These are phyloP conservation scores for Dactylella cylindrospora DNA, from an alignment of 2,329 filamentous ascomycete genomes.

Conservation along the genomic window DNA sequence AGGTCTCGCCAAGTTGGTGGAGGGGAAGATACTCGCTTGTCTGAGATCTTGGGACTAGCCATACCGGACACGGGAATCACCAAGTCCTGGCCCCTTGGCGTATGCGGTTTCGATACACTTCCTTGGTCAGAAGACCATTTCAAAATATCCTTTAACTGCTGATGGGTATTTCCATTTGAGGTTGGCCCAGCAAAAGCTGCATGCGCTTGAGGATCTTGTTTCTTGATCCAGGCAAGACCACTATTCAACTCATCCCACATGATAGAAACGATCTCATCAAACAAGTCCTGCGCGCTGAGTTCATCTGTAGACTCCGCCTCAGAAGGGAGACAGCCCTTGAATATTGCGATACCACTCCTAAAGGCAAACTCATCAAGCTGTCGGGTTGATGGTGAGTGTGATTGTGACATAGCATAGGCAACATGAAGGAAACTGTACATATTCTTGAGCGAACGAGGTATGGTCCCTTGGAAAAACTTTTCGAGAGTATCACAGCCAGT, in stretches of 20 bases:
- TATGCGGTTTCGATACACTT: too few relatives aligned
- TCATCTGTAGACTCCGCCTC: neutral
- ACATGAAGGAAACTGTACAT: slow-evolving; percentile 16
- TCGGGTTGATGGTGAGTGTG: neutral
- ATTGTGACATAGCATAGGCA: slow-evolving; percentile 15
- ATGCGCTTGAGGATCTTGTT: neutral
- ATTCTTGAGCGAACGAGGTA: slow-evolving; percentile 3
- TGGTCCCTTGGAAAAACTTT: slow-evolving; percentile 7
- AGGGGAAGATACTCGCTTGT: too few relatives aligned
- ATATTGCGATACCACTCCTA: neutral
- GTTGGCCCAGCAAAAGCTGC: neutral
- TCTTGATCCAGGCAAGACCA: slow-evolving; percentile 1
- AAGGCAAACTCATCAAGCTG: slow-evolving; percentile 1
- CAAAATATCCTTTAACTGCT: neutral
- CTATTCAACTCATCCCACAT: slow-evolving; percentile 12
- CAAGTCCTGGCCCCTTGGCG: too few relatives aligned
- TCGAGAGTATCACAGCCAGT: slow-evolving; percentile 7
- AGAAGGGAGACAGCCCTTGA: neutral
- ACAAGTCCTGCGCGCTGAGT: slow-evolving; percentile 1
- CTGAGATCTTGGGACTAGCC: too few relatives aligned
- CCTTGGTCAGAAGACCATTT: neutral
- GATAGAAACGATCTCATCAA: slow-evolving; percentile 7
- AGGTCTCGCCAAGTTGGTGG: neutral
- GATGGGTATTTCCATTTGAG: too few relatives aligned
- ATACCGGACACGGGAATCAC: too few relatives aligned